Evolutionary conservation across 768 basidiomycete genomes (phyloP).

Genomic region (Pleurotus salmoneostramineus): DNA sequence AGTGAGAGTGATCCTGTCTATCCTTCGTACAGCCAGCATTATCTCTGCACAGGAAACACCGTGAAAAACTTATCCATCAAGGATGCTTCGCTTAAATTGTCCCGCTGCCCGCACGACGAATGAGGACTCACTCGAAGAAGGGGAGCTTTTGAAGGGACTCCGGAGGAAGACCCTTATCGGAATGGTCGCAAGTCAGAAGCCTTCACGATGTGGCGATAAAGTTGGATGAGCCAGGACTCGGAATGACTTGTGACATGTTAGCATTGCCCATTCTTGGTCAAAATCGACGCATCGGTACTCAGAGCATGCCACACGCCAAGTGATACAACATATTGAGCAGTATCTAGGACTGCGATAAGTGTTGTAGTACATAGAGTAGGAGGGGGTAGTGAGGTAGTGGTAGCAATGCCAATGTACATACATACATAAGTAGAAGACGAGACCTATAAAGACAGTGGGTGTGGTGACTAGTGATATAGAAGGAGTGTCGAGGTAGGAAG

Average conservation of each 20-base stretch:
- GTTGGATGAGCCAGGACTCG: neutral
- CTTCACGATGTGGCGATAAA: neutral
- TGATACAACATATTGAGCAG: conserved; percentile 8
- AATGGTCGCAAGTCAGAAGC: no score
- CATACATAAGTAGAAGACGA: neutral
- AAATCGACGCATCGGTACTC: neutral
- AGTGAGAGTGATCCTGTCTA: no score
- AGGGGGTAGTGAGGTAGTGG: neutral
- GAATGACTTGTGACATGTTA: neutral
- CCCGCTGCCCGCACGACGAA: no score
- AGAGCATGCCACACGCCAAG: neutral
- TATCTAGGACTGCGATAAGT: neutral
- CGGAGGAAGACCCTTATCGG: no score
- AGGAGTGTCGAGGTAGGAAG: neutral
- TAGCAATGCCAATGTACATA: neutral
- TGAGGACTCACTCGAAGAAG: no score
- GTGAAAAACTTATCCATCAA: no score
- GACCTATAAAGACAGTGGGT: neutral
- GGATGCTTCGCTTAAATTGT: no score
- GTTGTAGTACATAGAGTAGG: conserved; percentile 1
- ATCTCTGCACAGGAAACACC: no score
- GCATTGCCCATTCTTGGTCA: neutral
- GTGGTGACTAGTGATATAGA: neutral
- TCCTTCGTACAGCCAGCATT: no score
- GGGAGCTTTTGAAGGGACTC: no score